These are phyloP conservation scores for Arthrobotrys sinensis DNA, from an alignment of 2,329 filamentous ascomycete genomes.

Conservation along the genomic window DNA sequence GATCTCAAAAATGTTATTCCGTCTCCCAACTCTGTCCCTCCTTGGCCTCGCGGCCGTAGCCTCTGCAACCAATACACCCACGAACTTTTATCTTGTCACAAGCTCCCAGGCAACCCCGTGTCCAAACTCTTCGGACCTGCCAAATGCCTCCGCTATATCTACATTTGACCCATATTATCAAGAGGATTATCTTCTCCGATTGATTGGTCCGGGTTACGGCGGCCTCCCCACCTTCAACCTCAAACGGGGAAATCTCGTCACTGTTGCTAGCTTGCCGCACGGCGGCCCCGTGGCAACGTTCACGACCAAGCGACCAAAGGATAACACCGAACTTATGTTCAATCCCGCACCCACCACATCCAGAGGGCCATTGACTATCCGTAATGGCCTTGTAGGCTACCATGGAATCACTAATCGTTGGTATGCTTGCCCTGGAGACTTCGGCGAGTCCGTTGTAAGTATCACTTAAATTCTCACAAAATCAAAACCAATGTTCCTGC, in stretches of 20 bases:
- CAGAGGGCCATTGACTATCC: constrained; percentile 30
- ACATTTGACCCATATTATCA: constrained; percentile 46
- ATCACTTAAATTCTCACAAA: not conserved
- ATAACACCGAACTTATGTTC: constrained; percentile 37
- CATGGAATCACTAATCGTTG: constrained; percentile 32
- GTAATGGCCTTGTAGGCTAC: constrained; percentile 34
- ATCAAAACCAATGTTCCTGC: too few relatives aligned
- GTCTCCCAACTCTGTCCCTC: not conserved
- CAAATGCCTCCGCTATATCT: constrained; percentile 34
- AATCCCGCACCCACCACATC: constrained; percentile 18
- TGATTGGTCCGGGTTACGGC: constrained; percentile 36
- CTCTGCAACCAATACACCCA: constrained; percentile 32
- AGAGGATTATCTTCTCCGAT: constrained; percentile 36
- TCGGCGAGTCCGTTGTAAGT: constrained; percentile 43
- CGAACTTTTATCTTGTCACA: constrained; percentile 37
- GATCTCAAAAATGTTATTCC: constrained; percentile 1
- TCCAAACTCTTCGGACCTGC: constrained; percentile 21
- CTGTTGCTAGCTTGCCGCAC: constrained; percentile 28
- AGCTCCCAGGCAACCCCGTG: constrained; percentile 17
- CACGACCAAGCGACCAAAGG: constrained; percentile 26
- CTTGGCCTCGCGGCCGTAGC: not conserved
- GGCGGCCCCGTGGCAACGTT: constrained; percentile 35
- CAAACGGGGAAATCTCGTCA: constrained; percentile 29
- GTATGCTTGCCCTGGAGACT: constrained; percentile 37
- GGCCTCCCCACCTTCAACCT: constrained; percentile 37